These are phyloP conservation scores for Fusarium protoensiforme DNA, from an alignment of 2,329 filamentous ascomycete species.

Conservation along the genomic window DNA sequence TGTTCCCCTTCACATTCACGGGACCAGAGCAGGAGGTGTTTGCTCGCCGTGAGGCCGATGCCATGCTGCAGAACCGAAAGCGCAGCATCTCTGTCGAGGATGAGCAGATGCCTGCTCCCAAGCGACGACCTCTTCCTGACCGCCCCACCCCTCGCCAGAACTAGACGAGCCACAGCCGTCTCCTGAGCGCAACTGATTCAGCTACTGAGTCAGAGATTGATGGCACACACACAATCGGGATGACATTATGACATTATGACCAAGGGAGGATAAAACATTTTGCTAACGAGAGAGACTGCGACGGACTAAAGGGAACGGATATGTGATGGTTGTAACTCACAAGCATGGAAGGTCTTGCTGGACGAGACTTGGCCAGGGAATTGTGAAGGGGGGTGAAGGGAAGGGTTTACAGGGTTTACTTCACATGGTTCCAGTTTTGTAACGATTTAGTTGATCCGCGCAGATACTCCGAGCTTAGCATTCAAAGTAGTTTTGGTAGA, in stretches of 20 bases:
- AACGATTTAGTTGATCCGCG: constrained; percentile 1
- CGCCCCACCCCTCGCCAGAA: background rate
- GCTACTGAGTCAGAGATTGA: background rate
- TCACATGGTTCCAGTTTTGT: constrained; percentile 8
- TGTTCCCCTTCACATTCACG: constrained; percentile 13
- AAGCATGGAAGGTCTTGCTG: constrained; percentile 9
- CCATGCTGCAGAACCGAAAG: background rate
- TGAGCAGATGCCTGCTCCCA: background rate
- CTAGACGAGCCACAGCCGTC: background rate
- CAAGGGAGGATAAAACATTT: background rate
- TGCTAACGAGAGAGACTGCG: background rate
- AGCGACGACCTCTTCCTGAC: constrained; percentile 23
- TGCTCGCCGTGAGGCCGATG: background rate
- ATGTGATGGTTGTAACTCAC: constrained; percentile 4
- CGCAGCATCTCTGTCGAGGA: background rate
- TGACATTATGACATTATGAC: background rate
- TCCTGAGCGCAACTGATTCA: background rate
- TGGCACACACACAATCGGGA: background rate
- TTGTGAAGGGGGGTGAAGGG: constrained; percentile 9
- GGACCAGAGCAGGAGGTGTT: background rate
- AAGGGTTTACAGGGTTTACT: background rate
- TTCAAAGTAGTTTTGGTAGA: background rate
- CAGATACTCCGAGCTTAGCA: background rate
- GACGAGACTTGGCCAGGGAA: constrained; percentile 5
- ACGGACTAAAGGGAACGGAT: background rate